Percentiles rank a stretch among this genome's conserved stretches.
phyloP scores from a whole-genome alignment of 805 yeast species.

The Saturnispora quitensis region DNA sequence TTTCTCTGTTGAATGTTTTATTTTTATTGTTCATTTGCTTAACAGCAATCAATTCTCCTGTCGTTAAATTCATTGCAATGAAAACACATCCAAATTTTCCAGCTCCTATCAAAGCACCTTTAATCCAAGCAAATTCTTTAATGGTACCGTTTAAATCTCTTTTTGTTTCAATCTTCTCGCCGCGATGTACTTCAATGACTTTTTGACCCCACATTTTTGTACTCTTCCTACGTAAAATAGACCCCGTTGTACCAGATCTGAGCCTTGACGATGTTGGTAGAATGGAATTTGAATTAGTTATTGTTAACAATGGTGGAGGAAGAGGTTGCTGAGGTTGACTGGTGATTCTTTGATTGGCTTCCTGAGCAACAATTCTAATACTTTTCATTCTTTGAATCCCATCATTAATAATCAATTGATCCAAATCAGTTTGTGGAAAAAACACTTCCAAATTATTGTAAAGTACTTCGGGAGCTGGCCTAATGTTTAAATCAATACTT shows the following conservation, averaged over 20 bases:
- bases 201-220: slow-evolving; percentile 98
- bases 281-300: neutral
- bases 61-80: slow-evolving; percentile 85
- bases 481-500: slow-evolving; percentile 49
- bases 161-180: slow-evolving; percentile 56
- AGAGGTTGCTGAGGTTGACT: slow-evolving; percentile 9
- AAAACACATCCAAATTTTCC: slow-evolving; percentile 96
- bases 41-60: slow-evolving; percentile 98
- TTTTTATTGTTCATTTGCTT: slow-evolving; percentile 75
- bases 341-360: slow-evolving; percentile 49
- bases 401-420: slow-evolving; percentile 78
- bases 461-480: slow-evolving; percentile 93
- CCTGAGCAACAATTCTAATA: slow-evolving; percentile 86
- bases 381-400: slow-evolving; percentile 63
- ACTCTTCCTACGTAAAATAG: slow-evolving; percentile 57
- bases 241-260: slow-evolving; percentile 9
- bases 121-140: slow-evolving; percentile 93
- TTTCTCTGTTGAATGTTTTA: slow-evolving; percentile 75
- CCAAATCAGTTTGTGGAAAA: slow-evolving; percentile 88
- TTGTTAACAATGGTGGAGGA: slow-evolving; percentile 3
- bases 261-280: slow-evolving; percentile 1
- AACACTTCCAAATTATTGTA: slow-evolving; percentile 85
- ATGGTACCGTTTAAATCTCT: slow-evolving; percentile 37
- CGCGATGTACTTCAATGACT: slow-evolving; percentile 75
- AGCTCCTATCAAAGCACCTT: slow-evolving; percentile 92